Conservation (phyloP, 352 stramenopile species). For the Pythium rhizo-oryzae region DNA sequence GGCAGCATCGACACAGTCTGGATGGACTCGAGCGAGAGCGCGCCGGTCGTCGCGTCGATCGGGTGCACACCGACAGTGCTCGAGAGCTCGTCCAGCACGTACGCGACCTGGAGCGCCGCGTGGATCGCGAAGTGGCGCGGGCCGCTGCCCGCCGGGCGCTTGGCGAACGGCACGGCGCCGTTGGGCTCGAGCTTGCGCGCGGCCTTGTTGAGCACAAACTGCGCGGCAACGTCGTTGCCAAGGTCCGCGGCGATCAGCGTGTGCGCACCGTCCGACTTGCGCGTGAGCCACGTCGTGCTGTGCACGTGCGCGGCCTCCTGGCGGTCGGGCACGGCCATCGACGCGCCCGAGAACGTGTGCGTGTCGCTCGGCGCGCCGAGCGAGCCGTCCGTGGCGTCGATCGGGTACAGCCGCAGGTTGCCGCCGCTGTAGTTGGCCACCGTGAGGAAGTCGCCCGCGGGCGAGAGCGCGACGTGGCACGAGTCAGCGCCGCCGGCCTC, state of each 20-base stretch:
- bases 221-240: constrained; percentile 66
- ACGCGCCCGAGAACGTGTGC: constrained; percentile 49
- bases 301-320: constrained; percentile 81
- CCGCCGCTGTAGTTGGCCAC: constrained; percentile 80
- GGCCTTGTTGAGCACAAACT: constrained; percentile 51
- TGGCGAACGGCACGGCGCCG: constrained; percentile 41
- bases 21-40: constrained; percentile 42
- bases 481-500: constrained; percentile 60
- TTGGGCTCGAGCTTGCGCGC: constrained; percentile 46
- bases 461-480: constrained; percentile 66
- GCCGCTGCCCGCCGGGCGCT: constrained; percentile 48
- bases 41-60: constrained; percentile 44
- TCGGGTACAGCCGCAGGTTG: constrained; percentile 57
- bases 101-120: constrained; percentile 46
- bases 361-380: constrained; percentile 46
- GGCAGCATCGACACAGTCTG: constrained; percentile 75
- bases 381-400: constrained; percentile 53
- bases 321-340: constrained; percentile 51
- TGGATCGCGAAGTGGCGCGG: constrained; percentile 85
- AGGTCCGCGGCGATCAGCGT: constrained; percentile 62
- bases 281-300: constrained; percentile 59
- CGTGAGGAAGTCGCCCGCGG: constrained; percentile 49
- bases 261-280: constrained; percentile 28
- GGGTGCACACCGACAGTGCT: constrained; percentile 68
- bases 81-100: constrained; percentile 72